Base-by-base conservation (phyloP, 805 yeast genomes). In the Candida anglica region DNA sequence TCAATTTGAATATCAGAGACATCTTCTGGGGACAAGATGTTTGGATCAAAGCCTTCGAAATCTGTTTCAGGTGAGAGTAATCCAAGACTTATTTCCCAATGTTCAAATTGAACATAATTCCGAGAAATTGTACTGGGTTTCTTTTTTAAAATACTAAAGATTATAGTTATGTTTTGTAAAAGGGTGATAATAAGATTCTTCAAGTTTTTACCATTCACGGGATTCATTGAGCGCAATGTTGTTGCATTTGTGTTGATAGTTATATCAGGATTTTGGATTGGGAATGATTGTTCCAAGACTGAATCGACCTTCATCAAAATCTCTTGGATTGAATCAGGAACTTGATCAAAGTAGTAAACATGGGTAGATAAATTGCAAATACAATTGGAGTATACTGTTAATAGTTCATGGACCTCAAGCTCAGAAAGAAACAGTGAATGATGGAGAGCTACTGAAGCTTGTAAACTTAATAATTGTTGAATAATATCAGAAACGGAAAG, bases 291-390 rank as follows among this genome's bases (percentile, higher is more conserved):
- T 24, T 51, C 51, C 40, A 61, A 33, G 28, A 50, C 44, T 36
- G 61, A 43, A 48, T 69, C 66, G 34, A 61, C 58, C 37, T 66
- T 73, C 14, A 70, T 45, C 27, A 80, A 58, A 11, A 88, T 63
- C 38, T 84, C 95, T 19, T 77, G 73, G 14, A 88, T 64, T 65
- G 91, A 81, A 53, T 89, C 97, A 11, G 81, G 72, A 4, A 83
- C 76, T 56, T 93, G 98, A 44, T 87, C 94, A 39, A 80, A 80
- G 53, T 91, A 91, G 48, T 88, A 88, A 9, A 80, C 73, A 53
- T 88, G 95, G 2, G 77, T 72, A 1, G 88, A 79, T 34, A 91
- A 66, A 38, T 82, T 79, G 38, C 80, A 75, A 35, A 89, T 74
- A 17, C 88, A 75, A 15, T 62, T 61, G 2, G 78, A 60, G 46